phyloP scores from a whole-genome alignment of 441 rosid species.

The Geranium incanum region DNA sequence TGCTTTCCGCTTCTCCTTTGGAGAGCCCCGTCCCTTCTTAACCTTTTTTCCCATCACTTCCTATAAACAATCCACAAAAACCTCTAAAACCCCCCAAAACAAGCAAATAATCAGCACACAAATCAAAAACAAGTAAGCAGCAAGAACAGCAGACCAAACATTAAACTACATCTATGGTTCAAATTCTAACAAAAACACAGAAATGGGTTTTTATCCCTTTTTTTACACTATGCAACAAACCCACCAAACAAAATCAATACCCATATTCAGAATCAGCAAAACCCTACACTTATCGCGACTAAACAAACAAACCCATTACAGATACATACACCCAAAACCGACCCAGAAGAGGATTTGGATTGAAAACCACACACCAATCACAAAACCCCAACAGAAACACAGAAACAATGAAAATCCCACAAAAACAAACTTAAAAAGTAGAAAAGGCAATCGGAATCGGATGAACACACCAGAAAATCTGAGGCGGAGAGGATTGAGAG shows the following conservation, averaged over 20 bases:
- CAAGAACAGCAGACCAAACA: slow-evolving; percentile 9
- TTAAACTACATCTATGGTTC: neutral
- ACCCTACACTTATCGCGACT: neutral
- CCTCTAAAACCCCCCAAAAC: slow-evolving; percentile 13
- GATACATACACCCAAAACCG: slow-evolving; percentile 3
- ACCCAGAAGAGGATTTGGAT: slow-evolving; percentile 23
- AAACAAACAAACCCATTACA: neutral
- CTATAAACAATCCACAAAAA: slow-evolving; percentile 29
- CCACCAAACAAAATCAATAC: neutral
- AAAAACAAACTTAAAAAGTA: neutral
- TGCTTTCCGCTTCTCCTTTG: slow-evolving; percentile 10
- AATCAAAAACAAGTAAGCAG: slow-evolving; percentile 14
- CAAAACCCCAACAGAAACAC: neutral
- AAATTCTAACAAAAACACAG: neutral
- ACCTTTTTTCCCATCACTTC: slow-evolving; percentile 77
- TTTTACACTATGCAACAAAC: neutral
- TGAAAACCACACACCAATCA: slow-evolving; percentile 6
- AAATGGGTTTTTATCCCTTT: neutral
- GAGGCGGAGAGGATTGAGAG: too few species aligned
- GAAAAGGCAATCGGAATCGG: neutral
- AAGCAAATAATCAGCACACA: slow-evolving; percentile 12
- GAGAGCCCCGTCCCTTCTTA: slow-evolving; percentile 47
- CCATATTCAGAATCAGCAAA: neutral
- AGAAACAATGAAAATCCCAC: neutral
- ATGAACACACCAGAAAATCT: neutral